These are phyloP conservation scores for Suhomyces ambrosiae DNA, from an alignment of 1,139 yeast species.

Conservation along the genomic window DNA sequence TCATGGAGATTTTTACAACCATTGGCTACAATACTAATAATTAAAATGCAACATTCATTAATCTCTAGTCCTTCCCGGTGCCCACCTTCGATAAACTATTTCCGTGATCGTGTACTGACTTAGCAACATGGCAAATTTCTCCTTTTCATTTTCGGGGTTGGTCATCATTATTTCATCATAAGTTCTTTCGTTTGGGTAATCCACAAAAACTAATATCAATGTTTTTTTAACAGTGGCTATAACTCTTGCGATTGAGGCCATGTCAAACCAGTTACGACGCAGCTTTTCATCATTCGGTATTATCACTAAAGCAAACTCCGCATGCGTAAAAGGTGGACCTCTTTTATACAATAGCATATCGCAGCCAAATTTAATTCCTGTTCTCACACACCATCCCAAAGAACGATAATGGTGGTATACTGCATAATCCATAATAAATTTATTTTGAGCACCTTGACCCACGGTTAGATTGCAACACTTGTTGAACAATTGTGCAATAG, in stretches of 20 bases:
- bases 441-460: conserved; percentile 29
- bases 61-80: conserved; percentile 80
- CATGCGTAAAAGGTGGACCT: conserved; percentile 96
- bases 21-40: too few relatives aligned
- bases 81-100: conserved; percentile 75
- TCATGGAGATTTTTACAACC: too few relatives aligned
- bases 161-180: conserved; percentile 28
- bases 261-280: conserved; percentile 58
- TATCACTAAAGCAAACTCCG: conserved; percentile 73
- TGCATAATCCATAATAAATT: conserved; percentile 58
- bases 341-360: conserved; percentile 78
- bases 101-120: conserved; percentile 56
- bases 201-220: conserved; percentile 68
- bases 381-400: conserved; percentile 91
- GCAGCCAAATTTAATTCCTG: conserved; percentile 90
- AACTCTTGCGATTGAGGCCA: conserved; percentile 73
- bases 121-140: conserved; percentile 36
- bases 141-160: conserved; percentile 21
- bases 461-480: conserved; percentile 22
- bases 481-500: conserved; percentile 30
- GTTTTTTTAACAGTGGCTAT: conserved; percentile 86
- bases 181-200: conserved; percentile 42
- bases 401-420: conserved; percentile 88
- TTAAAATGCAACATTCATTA: conserved; percentile 33
- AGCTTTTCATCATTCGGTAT: conserved; percentile 39